These are phyloP conservation scores for Ceratobasidium sp. DNA, from an alignment of 1,284 basidiomycete genomes.

Conservation along the genomic window DNA sequence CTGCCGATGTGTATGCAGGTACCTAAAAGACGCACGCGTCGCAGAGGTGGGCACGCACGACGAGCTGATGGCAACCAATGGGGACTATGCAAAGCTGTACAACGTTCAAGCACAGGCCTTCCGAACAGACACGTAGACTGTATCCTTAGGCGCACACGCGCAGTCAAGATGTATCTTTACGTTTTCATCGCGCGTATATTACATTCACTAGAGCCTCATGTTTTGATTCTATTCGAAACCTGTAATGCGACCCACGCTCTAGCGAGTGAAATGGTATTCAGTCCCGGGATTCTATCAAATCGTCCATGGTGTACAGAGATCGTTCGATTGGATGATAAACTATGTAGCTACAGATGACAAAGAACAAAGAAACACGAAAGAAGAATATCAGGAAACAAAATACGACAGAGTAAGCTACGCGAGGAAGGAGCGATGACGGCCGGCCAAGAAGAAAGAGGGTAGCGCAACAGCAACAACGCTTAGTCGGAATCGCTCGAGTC, in stretches of 20 bases:
- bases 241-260: too few relatives aligned
- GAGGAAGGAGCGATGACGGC: conserved; percentile 1
- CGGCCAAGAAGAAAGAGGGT: conserved; percentile 32
- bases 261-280: too few relatives aligned
- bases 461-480: conserved; percentile 48
- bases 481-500: conserved; percentile 83
- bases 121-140: conserved; percentile 26
- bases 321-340: conserved; percentile 40
- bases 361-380: conserved; percentile 14
- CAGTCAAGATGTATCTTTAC: conserved; percentile 1
- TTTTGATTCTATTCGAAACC: too few relatives aligned
- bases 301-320: conserved; percentile 24
- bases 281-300: too few relatives aligned
- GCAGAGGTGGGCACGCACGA: conserved; percentile 70
- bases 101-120: conserved; percentile 72
- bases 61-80: conserved; percentile 61
- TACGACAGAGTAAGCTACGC: conserved; percentile 41
- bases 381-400: conserved; percentile 27
- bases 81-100: conserved; percentile 72
- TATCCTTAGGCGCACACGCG: neutral
- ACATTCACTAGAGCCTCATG: neutral
- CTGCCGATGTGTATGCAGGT: conserved; percentile 48
- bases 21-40: conserved; percentile 67
- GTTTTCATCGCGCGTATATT: neutral
- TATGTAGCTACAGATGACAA: conserved; percentile 42